Evolutionary conservation across 2,329 filamentous ascomycete species (phyloP).

Genomic region (Daldinia eschscholtzii): DNA sequence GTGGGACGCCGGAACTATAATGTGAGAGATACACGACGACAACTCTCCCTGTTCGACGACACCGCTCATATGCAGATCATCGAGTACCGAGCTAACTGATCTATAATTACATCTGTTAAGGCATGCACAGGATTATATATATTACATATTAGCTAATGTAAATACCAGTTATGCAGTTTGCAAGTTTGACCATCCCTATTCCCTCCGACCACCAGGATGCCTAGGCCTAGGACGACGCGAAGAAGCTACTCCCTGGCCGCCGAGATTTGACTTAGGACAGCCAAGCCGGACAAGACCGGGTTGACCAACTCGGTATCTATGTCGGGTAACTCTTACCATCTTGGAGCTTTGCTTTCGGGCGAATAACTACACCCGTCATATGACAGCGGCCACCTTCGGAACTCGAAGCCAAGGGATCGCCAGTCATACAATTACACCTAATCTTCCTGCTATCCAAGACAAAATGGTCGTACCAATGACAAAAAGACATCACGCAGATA

Average conservation of each 20-base stretch:
- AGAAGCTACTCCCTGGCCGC: neutral
- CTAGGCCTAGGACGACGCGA: neutral
- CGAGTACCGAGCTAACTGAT: neutral
- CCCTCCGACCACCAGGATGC: neutral
- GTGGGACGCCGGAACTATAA: neutral
- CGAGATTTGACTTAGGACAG: constrained; percentile 13
- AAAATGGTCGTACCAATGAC: constrained; percentile 22
- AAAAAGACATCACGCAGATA: neutral
- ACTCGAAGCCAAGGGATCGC: constrained; percentile 25
- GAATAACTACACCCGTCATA: constrained; percentile 17
- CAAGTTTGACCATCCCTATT: neutral
- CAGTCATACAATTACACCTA: constrained; percentile 29
- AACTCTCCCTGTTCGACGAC: neutral
- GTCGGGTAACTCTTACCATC: neutral
- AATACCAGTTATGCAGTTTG: neutral
- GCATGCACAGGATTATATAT: neutral
- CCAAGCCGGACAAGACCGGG: constrained; percentile 11
- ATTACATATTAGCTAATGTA: neutral
- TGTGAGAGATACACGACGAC: neutral
- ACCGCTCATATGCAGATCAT: neutral
- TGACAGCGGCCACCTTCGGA: neutral
- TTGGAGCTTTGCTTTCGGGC: constrained; percentile 18
- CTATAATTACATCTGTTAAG: neutral
- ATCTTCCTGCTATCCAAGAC: constrained; percentile 13
- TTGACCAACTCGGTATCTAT: neutral